Evolutionary conservation across 257 asterid genomes (phyloP).

Genomic region (Avicennia marina): DNA sequence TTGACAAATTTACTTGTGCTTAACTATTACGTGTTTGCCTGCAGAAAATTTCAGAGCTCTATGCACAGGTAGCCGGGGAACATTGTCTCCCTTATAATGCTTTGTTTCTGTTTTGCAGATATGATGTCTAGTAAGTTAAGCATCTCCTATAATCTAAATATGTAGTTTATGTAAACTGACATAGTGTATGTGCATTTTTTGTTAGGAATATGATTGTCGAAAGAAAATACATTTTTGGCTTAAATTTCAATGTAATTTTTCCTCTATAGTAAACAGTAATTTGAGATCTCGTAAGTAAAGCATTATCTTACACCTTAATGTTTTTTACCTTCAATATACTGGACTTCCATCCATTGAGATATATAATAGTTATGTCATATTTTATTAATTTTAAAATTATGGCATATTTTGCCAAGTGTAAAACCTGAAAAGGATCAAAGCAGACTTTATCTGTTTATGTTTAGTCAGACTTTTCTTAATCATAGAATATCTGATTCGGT

Average conservation of each 20-base stretch:
- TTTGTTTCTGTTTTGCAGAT: conserved; percentile 14
- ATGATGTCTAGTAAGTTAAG: conserved; percentile 12
- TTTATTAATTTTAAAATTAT: not conserved
- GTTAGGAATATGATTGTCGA: too few species aligned
- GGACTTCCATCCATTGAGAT: too few species aligned
- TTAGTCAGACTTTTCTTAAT: conserved; percentile 1
- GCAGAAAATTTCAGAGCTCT: conserved; percentile 98
- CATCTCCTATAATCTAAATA: conserved; percentile 18
- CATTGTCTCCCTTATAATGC: conserved; percentile 36
- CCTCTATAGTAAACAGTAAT: not conserved
- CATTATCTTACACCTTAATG: too few species aligned
- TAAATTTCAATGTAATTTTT: not conserved
- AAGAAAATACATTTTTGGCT: not conserved
- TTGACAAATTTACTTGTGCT: conserved; percentile 15
- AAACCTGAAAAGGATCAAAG: not conserved
- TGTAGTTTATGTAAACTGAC: too few species aligned
- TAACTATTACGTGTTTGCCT: conserved; percentile 16
- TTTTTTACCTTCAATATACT: too few species aligned
- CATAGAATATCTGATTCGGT: not conserved
- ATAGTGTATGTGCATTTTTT: too few species aligned
- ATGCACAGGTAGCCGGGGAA: conserved; percentile 89
- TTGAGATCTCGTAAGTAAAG: not conserved
- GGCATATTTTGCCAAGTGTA: not conserved
- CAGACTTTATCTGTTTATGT: not conserved
- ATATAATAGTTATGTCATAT: too few species aligned